These are phyloP conservation scores for Saccharomycopsis fibuligera DNA, from an alignment of 805 yeast species.

Conservation along the genomic window DNA sequence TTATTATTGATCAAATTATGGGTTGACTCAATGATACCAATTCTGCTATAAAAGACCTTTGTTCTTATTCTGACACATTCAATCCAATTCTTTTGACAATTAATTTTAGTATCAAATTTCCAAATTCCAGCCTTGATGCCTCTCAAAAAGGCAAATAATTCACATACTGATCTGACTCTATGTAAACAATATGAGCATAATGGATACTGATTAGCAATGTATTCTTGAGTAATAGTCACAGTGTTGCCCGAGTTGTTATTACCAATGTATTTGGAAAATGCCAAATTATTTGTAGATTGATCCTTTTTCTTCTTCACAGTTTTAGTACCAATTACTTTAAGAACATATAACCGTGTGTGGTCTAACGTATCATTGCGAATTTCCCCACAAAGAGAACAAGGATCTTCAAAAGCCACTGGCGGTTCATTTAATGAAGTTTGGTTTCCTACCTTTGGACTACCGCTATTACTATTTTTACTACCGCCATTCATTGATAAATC, in stretches of 20 bases:
- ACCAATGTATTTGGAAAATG: slow-evolving; percentile 12
- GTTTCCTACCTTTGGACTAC: no score
- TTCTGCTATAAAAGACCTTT: slow-evolving; percentile 74
- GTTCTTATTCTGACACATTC: slow-evolving; percentile 59
- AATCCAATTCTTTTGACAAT: slow-evolving; percentile 53
- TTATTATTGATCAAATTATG: slow-evolving; percentile 17
- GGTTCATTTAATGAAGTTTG: slow-evolving; percentile 6
- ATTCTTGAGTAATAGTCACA: slow-evolving; percentile 21
- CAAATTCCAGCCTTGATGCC: slow-evolving; percentile 54
- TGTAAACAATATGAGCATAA: slow-evolving; percentile 78
- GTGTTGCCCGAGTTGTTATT: slow-evolving; percentile 8
- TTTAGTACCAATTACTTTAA: slow-evolving; percentile 41
- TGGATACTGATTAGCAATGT: slow-evolving; percentile 46
- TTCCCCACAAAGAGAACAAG: slow-evolving; percentile 87
- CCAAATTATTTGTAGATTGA: slow-evolving; percentile 10
- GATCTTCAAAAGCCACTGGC: slow-evolving; percentile 68
- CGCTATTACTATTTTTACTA: no score
- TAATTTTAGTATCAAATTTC: slow-evolving; percentile 42
- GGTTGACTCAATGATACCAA: slow-evolving; percentile 43
- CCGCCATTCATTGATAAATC: not conserved
- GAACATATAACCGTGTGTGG: slow-evolving; percentile 68
- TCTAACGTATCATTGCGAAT: slow-evolving; percentile 59
- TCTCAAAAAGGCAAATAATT: slow-evolving; percentile 70
- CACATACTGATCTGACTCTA: slow-evolving; percentile 76
- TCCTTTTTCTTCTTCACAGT: slow-evolving; percentile 26